Percentiles rank a stretch among this genome's conserved stretches.
Evolutionary conservation across 2,329 filamentous ascomycete genomes (phyloP).

Genomic region (Fusarium caatingaense): DNA sequence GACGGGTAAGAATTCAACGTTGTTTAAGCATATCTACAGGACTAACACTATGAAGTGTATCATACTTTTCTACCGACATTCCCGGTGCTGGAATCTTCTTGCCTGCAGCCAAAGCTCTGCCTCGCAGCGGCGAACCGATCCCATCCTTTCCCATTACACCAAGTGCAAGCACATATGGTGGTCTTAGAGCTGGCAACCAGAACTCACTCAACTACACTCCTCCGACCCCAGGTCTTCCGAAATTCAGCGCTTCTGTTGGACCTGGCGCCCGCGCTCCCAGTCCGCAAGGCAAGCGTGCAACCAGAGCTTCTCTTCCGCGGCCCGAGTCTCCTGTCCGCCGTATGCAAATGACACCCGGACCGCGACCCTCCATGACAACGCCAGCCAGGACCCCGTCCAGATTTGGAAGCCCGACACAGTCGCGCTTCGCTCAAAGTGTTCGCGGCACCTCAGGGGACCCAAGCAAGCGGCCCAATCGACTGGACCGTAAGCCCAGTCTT

Average conservation of each 20-base stretch:
- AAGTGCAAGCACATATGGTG: slow-evolving; percentile 64
- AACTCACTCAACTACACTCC: slow-evolving; percentile 72
- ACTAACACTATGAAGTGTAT: slow-evolving; percentile 58
- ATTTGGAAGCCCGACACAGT: slow-evolving; percentile 59
- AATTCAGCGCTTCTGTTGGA: slow-evolving; percentile 90
- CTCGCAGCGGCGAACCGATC: slow-evolving; percentile 73
- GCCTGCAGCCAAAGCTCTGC: slow-evolving; percentile 82
- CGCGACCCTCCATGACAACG: slow-evolving; percentile 66
- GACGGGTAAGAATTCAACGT: slow-evolving; percentile 76
- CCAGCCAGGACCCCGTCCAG: slow-evolving; percentile 56
- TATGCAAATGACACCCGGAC: slow-evolving; percentile 70
- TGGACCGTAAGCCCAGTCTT: slow-evolving; percentile 63
- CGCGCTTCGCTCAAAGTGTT: slow-evolving; percentile 72
- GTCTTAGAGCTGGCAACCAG: slow-evolving; percentile 65
- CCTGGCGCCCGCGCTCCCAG: slow-evolving; percentile 75
- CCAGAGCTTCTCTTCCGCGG: slow-evolving; percentile 82
- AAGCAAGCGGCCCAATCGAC: slow-evolving; percentile 63
- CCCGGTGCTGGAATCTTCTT: slow-evolving; percentile 94
- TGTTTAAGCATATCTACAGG: neutral
- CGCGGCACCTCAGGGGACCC: slow-evolving; percentile 71
- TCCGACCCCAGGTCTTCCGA: slow-evolving; percentile 73
- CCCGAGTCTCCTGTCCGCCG: slow-evolving; percentile 87
- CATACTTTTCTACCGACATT: slow-evolving; percentile 83
- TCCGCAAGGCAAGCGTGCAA: slow-evolving; percentile 73
- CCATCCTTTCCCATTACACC: slow-evolving; percentile 73